These are phyloP conservation scores for Aureobasidium sp. DNA, from an alignment of 2,329 filamentous ascomycete genomes.

Conservation along the genomic window DNA sequence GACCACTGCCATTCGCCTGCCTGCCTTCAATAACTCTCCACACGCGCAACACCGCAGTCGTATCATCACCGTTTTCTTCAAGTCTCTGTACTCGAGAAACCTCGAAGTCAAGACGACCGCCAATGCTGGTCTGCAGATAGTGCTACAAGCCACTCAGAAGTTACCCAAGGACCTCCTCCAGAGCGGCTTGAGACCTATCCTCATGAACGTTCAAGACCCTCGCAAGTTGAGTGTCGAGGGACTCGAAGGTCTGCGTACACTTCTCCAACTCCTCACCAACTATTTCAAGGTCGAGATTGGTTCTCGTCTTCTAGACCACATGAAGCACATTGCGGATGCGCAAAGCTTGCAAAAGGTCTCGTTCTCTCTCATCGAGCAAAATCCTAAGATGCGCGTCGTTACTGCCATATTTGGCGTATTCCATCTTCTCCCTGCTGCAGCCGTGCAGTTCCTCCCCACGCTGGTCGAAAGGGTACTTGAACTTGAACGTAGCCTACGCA, in stretches of 20 bases:
- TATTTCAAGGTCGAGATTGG: conserved; percentile 99
- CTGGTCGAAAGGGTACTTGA: conserved; percentile 87
- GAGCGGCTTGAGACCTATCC: conserved; percentile 85
- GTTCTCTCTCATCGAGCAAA: conserved; percentile 90
- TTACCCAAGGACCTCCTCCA: conserved; percentile 93
- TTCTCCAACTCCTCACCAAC: conserved; percentile 86
- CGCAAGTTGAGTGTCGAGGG: conserved; percentile 83
- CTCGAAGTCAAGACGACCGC: conserved; percentile 89
- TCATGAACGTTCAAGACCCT: conserved; percentile 91
- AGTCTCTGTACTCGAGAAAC: conserved; percentile 88
- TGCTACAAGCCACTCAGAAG: conserved; percentile 82
- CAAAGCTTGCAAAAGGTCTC: conserved; percentile 78
- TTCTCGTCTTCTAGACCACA: conserved; percentile 82
- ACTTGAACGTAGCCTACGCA: conserved; percentile 73
- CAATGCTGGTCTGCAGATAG: conserved; percentile 80
- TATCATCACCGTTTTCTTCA: conserved; percentile 96
- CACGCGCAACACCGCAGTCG: conserved; percentile 48
- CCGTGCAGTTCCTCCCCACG: conserved; percentile 82
- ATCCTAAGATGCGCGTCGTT: conserved; percentile 87
- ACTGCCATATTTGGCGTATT: conserved; percentile 95
- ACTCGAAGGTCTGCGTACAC: conserved; percentile 79
- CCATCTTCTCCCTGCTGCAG: conserved; percentile 84
- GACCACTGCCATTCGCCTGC: conserved; percentile 86
- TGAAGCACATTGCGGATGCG: conserved; percentile 82
- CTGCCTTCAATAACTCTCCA: conserved; percentile 77